These are phyloP conservation scores for Tolypocladium amazonense DNA, from an alignment of 2,329 filamentous ascomycete genomes.

Conservation along the genomic window DNA sequence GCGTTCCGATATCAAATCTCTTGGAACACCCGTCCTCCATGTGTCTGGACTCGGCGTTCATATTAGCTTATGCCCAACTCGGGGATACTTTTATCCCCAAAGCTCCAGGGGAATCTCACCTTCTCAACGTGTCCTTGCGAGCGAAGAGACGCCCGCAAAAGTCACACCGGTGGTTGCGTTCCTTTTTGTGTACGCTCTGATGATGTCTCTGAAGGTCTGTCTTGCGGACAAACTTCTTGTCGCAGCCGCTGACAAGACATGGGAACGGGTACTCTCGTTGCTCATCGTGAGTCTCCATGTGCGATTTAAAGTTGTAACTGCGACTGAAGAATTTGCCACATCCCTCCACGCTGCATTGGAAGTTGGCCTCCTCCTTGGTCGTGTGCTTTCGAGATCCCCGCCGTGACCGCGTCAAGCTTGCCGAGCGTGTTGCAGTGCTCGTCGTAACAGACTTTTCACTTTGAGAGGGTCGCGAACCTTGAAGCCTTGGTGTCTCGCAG, in stretches of 20 bases:
- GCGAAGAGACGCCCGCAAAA: slow-evolving; percentile 64
- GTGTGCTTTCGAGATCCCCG: slow-evolving; percentile 39
- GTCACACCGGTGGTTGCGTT: slow-evolving; percentile 58
- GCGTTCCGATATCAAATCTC: slow-evolving; percentile 47
- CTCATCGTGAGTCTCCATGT: slow-evolving; percentile 75
- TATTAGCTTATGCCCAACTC: background rate
- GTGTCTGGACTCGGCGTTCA: slow-evolving; percentile 39
- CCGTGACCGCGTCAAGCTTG: background rate
- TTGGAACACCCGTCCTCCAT: slow-evolving; percentile 68
- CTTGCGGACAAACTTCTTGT: slow-evolving; percentile 69
- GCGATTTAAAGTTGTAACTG: slow-evolving; percentile 78
- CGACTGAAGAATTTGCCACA: slow-evolving; percentile 75
- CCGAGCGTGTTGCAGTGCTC: background rate
- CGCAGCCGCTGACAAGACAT: slow-evolving; percentile 56
- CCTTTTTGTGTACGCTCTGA: slow-evolving; percentile 63
- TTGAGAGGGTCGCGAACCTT: background rate
- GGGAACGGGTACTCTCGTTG: slow-evolving; percentile 59
- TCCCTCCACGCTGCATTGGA: slow-evolving; percentile 54
- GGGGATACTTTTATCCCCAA: too few species aligned
- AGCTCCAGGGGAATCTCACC: slow-evolving; percentile 36
- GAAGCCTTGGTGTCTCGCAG: background rate
- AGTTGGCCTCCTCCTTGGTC: slow-evolving; percentile 60
- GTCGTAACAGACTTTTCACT: background rate
- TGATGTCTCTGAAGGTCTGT: slow-evolving; percentile 61
- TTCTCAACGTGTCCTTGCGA: slow-evolving; percentile 71